Evolutionary conservation across 1,284 basidiomycete species (phyloP), one percentile per base, ranked within the genome.

Genomic region (Trichosporon faecale): DNA sequence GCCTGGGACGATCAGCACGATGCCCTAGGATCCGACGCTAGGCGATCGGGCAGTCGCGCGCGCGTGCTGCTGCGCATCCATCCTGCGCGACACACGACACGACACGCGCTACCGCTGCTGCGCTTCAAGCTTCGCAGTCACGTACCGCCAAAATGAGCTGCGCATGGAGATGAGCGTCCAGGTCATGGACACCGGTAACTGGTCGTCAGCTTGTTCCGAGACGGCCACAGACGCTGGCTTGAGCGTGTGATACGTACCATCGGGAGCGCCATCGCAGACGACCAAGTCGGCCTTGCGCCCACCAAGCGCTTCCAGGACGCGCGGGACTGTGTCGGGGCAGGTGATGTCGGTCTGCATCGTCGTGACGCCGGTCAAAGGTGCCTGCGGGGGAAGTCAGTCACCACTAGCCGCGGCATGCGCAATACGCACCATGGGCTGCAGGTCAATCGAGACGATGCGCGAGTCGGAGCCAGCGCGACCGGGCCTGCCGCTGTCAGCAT

Each of bases 211-310:
- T 37, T 23, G 35, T 37, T 37, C 25, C 27, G 27, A 18, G 0
- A 8, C 29, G 16, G 57, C 11, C 11, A 37, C 11, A 12, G 12
- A 14, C 14, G 35, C 35, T 37, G 35, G 55, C 55, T 60, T 33
- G 57, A 31, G 27, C 57, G 57, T n/a, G 18, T 7, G 25, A 9
- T 21, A 77, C 81, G 68, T 23, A 85, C 85, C 85, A 75, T 88
- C 87, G 2, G 87, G 87, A 18, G 87, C 87, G 9, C 87, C 87
- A 72, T 88, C 87, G 73, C 87, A 88, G 1, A 88, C 85, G 31
- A 88, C 86, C 44, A 88, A 78, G 69, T 88, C 85, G 0, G 86
- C 86, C 66, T 85, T 82, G 7, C 83, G 77, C 3, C 85, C 85
- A 18, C 80, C 80, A 66, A 88, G 84, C 18, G 86, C 85, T 21